These are phyloP conservation scores for Medicago truncatula DNA, from an alignment of 306 rosid species.

Conservation along the genomic window DNA sequence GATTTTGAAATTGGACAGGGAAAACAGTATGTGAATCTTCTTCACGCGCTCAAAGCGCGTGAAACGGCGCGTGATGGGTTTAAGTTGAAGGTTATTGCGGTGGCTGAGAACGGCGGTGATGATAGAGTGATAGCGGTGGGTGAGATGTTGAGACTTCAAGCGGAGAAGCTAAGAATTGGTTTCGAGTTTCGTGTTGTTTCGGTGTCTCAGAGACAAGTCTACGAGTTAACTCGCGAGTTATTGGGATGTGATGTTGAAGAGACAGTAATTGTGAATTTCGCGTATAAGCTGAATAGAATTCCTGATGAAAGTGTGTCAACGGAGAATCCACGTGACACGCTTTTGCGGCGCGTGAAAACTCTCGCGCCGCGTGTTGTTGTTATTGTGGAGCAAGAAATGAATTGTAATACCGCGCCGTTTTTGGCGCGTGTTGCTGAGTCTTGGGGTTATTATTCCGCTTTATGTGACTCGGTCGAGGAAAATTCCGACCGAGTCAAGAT, in stretches of 20 bases:
- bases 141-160: conserved; percentile 50
- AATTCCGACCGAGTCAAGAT: conserved; percentile 58
- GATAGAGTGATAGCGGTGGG: conserved; percentile 53
- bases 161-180: conserved; percentile 45
- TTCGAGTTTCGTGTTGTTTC: conserved; percentile 50
- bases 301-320: conserved; percentile 93
- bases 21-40: conserved; percentile 58
- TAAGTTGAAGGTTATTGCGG: conserved; percentile 59
- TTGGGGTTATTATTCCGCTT: conserved; percentile 56
- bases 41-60: conserved; percentile 51
- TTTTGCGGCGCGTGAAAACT: conserved; percentile 78
- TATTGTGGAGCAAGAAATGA: conserved; percentile 79
- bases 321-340: conserved; percentile 85
- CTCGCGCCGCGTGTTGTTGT: conserved; percentile 72
- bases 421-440: conserved; percentile 73
- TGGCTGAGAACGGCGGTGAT: conserved; percentile 52
- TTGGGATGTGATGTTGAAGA: conserved; percentile 71
- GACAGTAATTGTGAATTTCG: conserved; percentile 68
- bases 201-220: conserved; percentile 39
- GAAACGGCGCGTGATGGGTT: neutral
- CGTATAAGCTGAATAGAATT: conserved; percentile 72
- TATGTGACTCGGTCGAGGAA: conserved; percentile 69
- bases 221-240: conserved; percentile 79
- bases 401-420: conserved; percentile 88
- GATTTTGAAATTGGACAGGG: conserved; percentile 90